Conservation (phyloP, 2,329 filamentous ascomycete species). For the Fusarium compactum region DNA sequence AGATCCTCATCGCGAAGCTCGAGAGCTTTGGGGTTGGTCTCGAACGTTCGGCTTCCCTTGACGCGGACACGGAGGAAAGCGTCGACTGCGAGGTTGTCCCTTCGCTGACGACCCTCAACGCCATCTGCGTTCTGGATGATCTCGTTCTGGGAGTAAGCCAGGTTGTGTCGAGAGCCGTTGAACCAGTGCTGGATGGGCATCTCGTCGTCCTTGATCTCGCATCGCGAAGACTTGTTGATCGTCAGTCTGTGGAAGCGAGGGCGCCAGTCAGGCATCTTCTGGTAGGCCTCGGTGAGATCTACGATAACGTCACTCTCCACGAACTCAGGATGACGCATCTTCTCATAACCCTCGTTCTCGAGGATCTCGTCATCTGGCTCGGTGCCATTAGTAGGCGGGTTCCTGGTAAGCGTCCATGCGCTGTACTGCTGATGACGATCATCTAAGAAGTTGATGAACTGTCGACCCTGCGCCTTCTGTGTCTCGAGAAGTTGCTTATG, state of each 20-base stretch:
- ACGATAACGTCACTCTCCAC: constrained; percentile 59
- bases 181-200: constrained; percentile 56
- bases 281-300: constrained; percentile 56
- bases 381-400: constrained; percentile 48
- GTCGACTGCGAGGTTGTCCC: constrained; percentile 53
- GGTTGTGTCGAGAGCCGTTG: constrained; percentile 46
- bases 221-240: constrained; percentile 48
- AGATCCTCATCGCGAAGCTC: constrained; percentile 48
- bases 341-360: constrained; percentile 47
- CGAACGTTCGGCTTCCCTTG: constrained; percentile 53
- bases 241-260: constrained; percentile 50
- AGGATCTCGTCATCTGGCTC: constrained; percentile 52
- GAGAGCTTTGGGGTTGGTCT: constrained; percentile 49
- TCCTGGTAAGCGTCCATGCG: constrained; percentile 57
- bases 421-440: constrained; percentile 57
- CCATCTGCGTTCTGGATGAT: constrained; percentile 54
- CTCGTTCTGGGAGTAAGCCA: constrained; percentile 52
- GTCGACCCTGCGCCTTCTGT: constrained; percentile 50
- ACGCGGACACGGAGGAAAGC: constrained; percentile 51
- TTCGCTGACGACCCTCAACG: constrained; percentile 53
- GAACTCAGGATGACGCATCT: constrained; percentile 55
- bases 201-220: constrained; percentile 51
- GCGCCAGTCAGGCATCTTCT: constrained; percentile 55
- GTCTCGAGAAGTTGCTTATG: constrained; percentile 52
- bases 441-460: constrained; percentile 51